Conservation (phyloP, 441 rosid species). For the Raphanus hybrid region DNA sequence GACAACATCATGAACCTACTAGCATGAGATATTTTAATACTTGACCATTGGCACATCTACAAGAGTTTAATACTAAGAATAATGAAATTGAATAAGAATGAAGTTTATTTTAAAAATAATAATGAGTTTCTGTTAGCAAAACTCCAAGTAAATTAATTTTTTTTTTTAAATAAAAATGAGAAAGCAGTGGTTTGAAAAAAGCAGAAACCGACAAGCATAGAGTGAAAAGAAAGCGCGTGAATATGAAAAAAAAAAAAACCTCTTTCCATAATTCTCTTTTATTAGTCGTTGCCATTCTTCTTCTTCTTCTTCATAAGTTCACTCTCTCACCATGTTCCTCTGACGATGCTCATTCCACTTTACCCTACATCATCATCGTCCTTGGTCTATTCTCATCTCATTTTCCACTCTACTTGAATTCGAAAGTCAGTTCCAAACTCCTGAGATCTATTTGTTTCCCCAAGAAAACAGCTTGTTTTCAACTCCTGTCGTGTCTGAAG, state of each 20-base stretch:
- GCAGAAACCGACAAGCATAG: slow-evolving; percentile 38
- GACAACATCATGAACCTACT: slow-evolving; percentile 8
- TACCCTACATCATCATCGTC: slow-evolving; percentile 5
- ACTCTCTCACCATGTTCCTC: slow-evolving; percentile 30
- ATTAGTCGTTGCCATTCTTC: not conserved
- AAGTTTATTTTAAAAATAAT: not conserved
- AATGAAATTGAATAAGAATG: too few relatives aligned
- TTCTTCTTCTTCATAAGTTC: slow-evolving; percentile 17
- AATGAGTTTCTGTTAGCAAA: slow-evolving; percentile 18
- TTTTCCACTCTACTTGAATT: not conserved
- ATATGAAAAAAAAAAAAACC: not conserved
- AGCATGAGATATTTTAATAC: not conserved
- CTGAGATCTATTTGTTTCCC: slow-evolving; percentile 14
- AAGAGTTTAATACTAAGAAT: too few relatives aligned
- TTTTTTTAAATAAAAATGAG: not conserved
- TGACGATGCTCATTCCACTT: slow-evolving; percentile 27
- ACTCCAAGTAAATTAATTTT: not conserved
- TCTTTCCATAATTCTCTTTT: slow-evolving; percentile 15
- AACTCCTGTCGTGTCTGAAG: not conserved
- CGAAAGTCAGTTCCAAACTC: not conserved
- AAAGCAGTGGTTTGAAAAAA: slow-evolving; percentile 29
- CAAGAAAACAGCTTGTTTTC: slow-evolving; percentile 26
- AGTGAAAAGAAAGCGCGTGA: slow-evolving; percentile 43
- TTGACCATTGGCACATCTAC: not conserved
- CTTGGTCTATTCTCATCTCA: not conserved